These are phyloP conservation scores for Odonthalia washingtoniensis DNA, from an alignment of 31 red algal genomes.

Conservation along the genomic window DNA sequence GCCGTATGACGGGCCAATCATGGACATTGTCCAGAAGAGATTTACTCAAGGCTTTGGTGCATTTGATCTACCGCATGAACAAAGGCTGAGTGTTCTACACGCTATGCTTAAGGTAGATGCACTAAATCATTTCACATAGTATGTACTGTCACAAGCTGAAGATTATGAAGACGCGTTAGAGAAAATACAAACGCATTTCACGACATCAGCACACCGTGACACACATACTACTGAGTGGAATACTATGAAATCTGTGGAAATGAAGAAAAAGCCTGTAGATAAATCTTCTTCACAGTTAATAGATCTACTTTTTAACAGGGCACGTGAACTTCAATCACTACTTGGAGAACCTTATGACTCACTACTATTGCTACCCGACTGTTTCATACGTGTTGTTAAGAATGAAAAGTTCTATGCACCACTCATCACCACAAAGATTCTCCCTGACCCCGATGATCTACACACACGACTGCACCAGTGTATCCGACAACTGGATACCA, in stretches of 20 bases:
- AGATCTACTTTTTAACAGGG: constrained; percentile 14
- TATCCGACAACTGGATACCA: not conserved
- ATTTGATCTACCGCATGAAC: not conserved
- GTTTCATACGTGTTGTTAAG: not conserved
- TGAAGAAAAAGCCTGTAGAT: not conserved
- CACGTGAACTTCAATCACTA: not conserved
- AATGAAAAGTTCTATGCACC: constrained; percentile 1
- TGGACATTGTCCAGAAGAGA: not conserved
- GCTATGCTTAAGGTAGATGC: not conserved
- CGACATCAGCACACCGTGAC: not conserved
- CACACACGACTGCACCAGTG: constrained; percentile 22
- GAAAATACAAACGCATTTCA: not conserved
- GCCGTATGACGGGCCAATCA: constrained; percentile 28
- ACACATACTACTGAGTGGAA: constrained; percentile 22
- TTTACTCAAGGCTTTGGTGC: not conserved
- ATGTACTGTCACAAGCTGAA: not conserved
- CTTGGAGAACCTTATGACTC: constrained; percentile 6
- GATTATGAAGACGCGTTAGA: not conserved
- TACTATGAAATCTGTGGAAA: not conserved
- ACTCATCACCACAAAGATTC: not conserved
- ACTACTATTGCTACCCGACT: not conserved
- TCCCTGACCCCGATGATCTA: not conserved
- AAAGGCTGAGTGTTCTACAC: constrained; percentile 6
- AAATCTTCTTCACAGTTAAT: not conserved
- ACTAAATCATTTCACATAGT: not conserved